Conservation (phyloP, 2,329 filamentous ascomycete species). For the Annulohypoxylon truncatum region DNA sequence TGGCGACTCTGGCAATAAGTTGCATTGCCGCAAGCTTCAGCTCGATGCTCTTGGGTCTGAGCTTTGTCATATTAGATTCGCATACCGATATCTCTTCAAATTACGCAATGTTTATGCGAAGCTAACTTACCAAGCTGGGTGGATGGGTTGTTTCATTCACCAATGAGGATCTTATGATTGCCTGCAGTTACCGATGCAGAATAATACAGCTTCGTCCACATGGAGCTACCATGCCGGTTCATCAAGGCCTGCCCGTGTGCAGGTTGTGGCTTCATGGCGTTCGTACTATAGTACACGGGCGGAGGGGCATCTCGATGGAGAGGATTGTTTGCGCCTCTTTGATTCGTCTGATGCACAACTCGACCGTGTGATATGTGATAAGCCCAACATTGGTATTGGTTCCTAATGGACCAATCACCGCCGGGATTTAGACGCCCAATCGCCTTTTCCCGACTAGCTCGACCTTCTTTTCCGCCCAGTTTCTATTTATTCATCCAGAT, state of each 20-base stretch:
- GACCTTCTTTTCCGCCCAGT: slow-evolving; percentile 40
- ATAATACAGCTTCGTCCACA: slow-evolving; percentile 33
- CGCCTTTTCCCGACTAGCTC: slow-evolving; percentile 50
- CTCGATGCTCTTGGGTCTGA: slow-evolving; percentile 2
- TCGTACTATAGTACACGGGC: slow-evolving; percentile 11
- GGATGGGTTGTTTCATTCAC: slow-evolving; percentile 35
- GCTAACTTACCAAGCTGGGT: slow-evolving; percentile 29
- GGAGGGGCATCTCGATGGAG: slow-evolving; percentile 21
- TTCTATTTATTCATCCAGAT: slow-evolving; percentile 43
- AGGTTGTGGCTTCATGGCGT: slow-evolving; percentile 19
- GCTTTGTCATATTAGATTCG: slow-evolving; percentile 7
- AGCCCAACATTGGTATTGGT: slow-evolving; percentile 48
- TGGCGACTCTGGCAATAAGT: background rate
- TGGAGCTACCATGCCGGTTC: slow-evolving; percentile 37
- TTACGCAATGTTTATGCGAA: slow-evolving; percentile 26
- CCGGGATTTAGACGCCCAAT: slow-evolving; percentile 57
- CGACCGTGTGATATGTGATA: slow-evolving; percentile 51
- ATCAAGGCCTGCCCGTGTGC: slow-evolving; percentile 20
- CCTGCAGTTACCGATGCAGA: slow-evolving; percentile 41
- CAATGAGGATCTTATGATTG: slow-evolving; percentile 42
- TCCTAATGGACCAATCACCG: slow-evolving; percentile 49
- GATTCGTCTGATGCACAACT: slow-evolving; percentile 42
- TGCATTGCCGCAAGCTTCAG: slow-evolving; percentile 7
- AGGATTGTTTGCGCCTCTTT: slow-evolving; percentile 15
- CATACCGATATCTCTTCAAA: slow-evolving; percentile 21